These are phyloP conservation scores for Sambucus nigra DNA, from an alignment of 129 eudicot species.

Conservation along the genomic window DNA sequence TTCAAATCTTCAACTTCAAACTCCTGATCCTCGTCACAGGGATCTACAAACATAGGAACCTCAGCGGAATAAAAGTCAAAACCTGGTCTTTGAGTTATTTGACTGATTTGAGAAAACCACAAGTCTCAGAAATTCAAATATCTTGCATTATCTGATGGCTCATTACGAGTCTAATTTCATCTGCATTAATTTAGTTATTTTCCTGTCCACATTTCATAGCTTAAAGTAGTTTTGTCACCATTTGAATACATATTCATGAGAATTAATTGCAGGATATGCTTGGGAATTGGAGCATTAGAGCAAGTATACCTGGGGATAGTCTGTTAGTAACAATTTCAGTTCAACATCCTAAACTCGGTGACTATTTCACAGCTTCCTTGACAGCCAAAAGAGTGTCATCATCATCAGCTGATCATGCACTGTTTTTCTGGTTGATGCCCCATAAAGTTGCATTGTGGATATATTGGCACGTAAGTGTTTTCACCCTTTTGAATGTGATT, in stretches of 20 bases:
- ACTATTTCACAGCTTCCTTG: slow-evolving; percentile 77
- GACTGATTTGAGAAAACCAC: no score
- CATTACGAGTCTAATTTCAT: not conserved
- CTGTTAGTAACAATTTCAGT: slow-evolving; percentile 57
- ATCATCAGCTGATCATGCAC: slow-evolving; percentile 33
- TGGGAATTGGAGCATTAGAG: slow-evolving; percentile 76
- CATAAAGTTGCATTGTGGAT: slow-evolving; percentile 89
- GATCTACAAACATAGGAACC: no score
- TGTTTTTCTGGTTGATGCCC: slow-evolving; percentile 90
- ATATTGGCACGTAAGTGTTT: slow-evolving; percentile 78
- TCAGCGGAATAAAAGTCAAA: no score
- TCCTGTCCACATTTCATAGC: not conserved
- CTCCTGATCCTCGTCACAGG: no score
- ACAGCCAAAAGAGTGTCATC: slow-evolving; percentile 54
- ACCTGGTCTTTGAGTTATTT: no score
- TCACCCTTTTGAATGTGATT: not conserved
- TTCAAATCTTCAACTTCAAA: no score
- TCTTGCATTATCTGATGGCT: not conserved
- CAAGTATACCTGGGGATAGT: slow-evolving; percentile 63
- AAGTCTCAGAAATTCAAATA: no score
- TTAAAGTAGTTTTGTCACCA: not conserved
- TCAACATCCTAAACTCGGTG: slow-evolving; percentile 77
- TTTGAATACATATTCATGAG: not conserved
- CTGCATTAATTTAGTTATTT: not conserved
- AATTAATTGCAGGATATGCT: slow-evolving; percentile 62